Conservation (phyloP, 164 flowering plant species). For the Vitis rupestris region DNA sequence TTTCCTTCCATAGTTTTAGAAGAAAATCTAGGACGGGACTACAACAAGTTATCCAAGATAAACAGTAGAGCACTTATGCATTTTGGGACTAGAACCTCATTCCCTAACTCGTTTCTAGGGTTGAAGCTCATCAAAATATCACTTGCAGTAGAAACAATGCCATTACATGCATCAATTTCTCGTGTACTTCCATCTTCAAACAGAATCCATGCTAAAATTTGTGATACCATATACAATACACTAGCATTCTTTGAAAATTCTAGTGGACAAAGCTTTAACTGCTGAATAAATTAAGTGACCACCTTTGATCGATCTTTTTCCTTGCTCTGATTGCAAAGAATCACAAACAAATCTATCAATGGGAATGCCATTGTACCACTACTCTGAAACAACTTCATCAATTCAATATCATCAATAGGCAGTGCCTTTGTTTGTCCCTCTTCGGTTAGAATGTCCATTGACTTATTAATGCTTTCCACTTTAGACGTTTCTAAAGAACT, state of each 20-base stretch:
- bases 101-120: constrained; percentile 35
- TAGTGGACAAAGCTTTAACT: constrained; percentile 60
- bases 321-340: too few relatives aligned
- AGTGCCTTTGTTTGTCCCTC: too few relatives aligned
- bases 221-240: constrained; percentile 59
- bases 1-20: constrained; percentile 40
- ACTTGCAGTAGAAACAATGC: constrained; percentile 50
- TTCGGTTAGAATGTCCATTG: too few relatives aligned
- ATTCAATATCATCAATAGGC: too few relatives aligned
- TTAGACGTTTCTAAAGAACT: too few relatives aligned
- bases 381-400: too few relatives aligned
- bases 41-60: constrained; percentile 76
- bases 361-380: too few relatives aligned
- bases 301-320: too few relatives aligned
- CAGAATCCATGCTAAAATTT: constrained; percentile 74
- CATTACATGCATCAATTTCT: constrained; percentile 72
- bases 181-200: constrained; percentile 66
- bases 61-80: constrained; percentile 76
- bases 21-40: constrained; percentile 50
- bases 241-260: constrained; percentile 57
- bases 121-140: constrained; percentile 61
- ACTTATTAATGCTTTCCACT: too few relatives aligned
- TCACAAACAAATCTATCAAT: too few relatives aligned
- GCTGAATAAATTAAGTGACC: too few relatives aligned
- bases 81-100: constrained; percentile 56